phyloP scores from a whole-genome alignment of 1,284 basidiomycete species.

The Rhodotorula sp. region DNA sequence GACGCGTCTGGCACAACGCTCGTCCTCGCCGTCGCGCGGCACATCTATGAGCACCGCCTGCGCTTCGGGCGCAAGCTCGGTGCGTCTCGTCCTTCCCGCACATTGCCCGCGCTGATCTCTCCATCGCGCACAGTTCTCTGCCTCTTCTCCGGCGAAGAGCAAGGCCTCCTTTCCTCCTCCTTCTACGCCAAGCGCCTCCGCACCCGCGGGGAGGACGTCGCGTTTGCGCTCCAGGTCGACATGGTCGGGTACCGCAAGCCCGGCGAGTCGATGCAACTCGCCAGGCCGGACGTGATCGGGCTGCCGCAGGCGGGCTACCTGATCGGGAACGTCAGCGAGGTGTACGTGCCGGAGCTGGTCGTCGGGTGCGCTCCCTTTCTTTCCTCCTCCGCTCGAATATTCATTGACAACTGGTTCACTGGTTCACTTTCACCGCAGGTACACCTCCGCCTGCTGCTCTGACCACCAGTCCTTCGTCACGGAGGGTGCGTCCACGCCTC shows the following conservation, averaged over 20 bases:
- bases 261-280: constrained; percentile 49
- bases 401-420: neutral
- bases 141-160: constrained; percentile 51
- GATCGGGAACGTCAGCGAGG: constrained; percentile 45
- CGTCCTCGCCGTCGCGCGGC: constrained; percentile 48
- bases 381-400: neutral
- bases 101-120: neutral
- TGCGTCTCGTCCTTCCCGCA: neutral
- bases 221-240: constrained; percentile 37
- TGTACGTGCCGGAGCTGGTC: constrained; percentile 18
- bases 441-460: constrained; percentile 48
- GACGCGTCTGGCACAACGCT: constrained; percentile 43
- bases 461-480: constrained; percentile 51
- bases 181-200: constrained; percentile 33
- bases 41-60: constrained; percentile 32
- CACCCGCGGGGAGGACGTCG: constrained; percentile 14
- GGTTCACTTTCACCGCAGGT: neutral
- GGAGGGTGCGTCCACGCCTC: constrained; percentile 30
- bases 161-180: constrained; percentile 43
- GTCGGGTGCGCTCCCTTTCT: constrained; percentile 5
- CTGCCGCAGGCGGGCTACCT: constrained; percentile 43
- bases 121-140: constrained; percentile 40
- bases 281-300: constrained; percentile 48
- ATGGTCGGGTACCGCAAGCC: constrained; percentile 46
- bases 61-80: constrained; percentile 40